Evolutionary conservation across 257 asterid genomes (phyloP), one percentile per base, ranked within the genome.

Genomic region (Nicotiana sylvestris): DNA sequence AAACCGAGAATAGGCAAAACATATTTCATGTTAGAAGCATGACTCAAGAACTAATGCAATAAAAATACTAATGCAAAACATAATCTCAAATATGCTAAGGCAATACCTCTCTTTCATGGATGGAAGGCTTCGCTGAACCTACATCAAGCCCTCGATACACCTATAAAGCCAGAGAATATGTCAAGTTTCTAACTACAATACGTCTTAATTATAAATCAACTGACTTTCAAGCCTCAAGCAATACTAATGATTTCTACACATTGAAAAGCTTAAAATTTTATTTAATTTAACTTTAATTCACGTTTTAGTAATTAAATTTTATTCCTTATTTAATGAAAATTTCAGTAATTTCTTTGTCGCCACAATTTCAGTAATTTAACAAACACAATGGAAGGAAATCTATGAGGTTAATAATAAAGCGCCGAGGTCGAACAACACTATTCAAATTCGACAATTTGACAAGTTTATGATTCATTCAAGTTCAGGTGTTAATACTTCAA

Each of bases 81-180:
- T 53, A 29, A 84, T 21, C 16, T 6, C 66, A 56, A 77, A 66
- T 25, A 46, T 64, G 60, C 15, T 56, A 27, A 55, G 30, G 18
- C 37, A 5, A 69, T 86, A 95, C 99, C 97, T 90, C 88, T 89
- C 97, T 89, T 66, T 94, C 98, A 61, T 66, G 78, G 60, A 83
- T 2, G 1, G 98, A 88, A 86, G 99, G 98, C 84, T 96, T 96
- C 25, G 99, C 99, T 9, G 99, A 93, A 78, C 99, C 99, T 21
- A 94, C 84, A 85, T 96, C 98, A 81, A 96, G 97, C 61, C 99
- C 98, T 89, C 87, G 87, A 88, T 94, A 96, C 76, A 96, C 97
- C 99, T 95, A 87, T 51, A 27, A 15, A 29, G 17, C 80, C 49
- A 29, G 29, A 76, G 46, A 29, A 51, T 8, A 76, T 13, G 17